Conservation (phyloP, 1,284 basidiomycete genomes). For the Boletellus deceptivus region DNA sequence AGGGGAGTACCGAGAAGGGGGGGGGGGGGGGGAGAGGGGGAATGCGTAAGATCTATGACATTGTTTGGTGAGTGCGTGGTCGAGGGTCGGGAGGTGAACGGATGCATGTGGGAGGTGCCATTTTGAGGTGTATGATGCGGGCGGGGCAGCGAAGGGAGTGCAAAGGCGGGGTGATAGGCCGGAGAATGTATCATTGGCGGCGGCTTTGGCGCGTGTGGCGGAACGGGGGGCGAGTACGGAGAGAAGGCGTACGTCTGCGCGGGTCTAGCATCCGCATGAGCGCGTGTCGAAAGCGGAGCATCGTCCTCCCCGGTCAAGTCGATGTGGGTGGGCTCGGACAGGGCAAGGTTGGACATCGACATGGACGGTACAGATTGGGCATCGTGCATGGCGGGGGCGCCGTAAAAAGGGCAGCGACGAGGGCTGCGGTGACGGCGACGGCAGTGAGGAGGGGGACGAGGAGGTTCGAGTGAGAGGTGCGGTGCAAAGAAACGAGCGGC, state of each 20-base stretch:
- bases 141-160: constrained; percentile 36
- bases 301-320: constrained; percentile 65
- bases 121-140: constrained; percentile 22
- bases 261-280: constrained; percentile 37
- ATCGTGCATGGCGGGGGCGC: constrained; percentile 28
- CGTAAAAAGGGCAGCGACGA: not conserved
- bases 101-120: constrained; percentile 13
- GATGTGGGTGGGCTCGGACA: constrained; percentile 45
- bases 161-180: constrained; percentile 49
- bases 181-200: constrained; percentile 22
- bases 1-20: constrained; percentile 32
- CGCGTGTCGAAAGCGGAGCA: constrained; percentile 31
- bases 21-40: constrained; percentile 66
- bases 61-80: constrained; percentile 38
- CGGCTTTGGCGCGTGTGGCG: constrained; percentile 21
- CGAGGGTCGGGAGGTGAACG: constrained; percentile 16
- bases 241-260: constrained; percentile 25
- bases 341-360: constrained; percentile 34
- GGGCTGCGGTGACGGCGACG: too few species aligned
- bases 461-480: not conserved
- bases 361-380: constrained; percentile 26
- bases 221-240: constrained; percentile 17
- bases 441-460: not conserved
- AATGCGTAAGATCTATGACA: constrained; percentile 74
- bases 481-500: constrained; percentile 19